Base-by-base conservation (phyloP, 2,329 filamentous ascomycete genomes). In the Cladophialophora psammophila region DNA sequence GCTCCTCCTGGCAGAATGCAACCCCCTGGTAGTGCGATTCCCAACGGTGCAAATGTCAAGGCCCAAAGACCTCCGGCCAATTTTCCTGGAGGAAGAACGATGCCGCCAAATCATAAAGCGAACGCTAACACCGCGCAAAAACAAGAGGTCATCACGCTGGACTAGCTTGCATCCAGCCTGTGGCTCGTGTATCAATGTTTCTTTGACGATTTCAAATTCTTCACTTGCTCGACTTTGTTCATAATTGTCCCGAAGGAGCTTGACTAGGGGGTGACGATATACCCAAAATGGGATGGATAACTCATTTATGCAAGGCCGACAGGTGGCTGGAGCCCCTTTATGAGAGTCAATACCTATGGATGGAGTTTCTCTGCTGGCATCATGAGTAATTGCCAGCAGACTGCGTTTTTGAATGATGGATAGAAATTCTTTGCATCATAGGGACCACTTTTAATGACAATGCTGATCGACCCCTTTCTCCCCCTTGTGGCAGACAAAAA, bases 131-230 rank as follows among this genome's bases (percentile, higher is more conserved):
- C 48, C 20, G 13, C 48, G 10, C 60, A 59, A 38, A 65, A 63
- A 26, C 56, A 61, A 31, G 68, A 69, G 34, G 68, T 69, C 45
- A 69, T 69, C 20, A 67, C 58, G 31, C 50, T 69, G 58, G 68
- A 69, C 42, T 69, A 57, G 57, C 26, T n/a, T 35, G 42, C 42
- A 48, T 13, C 26, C 34, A 1, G 31, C 40, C 15, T 18, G 38
- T 54, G 48, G 26, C 52, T 38, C 45, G 52, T 61, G 45, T 61
- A 61, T 53, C 59, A 61, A 35, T n/a, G 31, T 52, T 40, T 20
- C 15, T 61, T 61, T 20, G 52, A 61, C 45, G n/a, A 53, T 38
- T 38, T 12, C 10, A 45, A n/a, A 42, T n/a, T 32, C 53, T 38
- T 54, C 34, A 38, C 8, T 61, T 61, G 20, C 42, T 36, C n/a